Conservation (phyloP, 2,329 filamentous ascomycete species). For the Hirsutella thompsonii region DNA sequence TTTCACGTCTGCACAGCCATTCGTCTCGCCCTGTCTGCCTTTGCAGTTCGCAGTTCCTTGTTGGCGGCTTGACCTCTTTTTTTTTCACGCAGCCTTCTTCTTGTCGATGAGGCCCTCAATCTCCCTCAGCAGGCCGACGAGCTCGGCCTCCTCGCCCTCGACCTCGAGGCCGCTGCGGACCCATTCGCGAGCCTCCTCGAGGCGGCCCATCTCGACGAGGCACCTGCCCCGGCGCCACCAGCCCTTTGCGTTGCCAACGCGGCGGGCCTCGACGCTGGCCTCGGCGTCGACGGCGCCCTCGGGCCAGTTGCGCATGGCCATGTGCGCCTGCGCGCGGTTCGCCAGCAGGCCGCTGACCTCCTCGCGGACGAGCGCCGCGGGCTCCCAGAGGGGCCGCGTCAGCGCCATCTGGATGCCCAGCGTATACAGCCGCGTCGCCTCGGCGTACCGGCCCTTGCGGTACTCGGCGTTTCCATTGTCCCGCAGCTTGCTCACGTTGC, state of each 20-base stretch:
- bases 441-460: conserved; percentile 61
- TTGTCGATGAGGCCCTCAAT: conserved; percentile 35
- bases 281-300: conserved; percentile 83
- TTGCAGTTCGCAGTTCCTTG: no score
- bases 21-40: no score
- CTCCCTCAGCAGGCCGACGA: conserved; percentile 51
- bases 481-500: conserved; percentile 79
- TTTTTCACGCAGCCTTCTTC: conserved; percentile 16
- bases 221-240: conserved; percentile 87
- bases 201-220: conserved; percentile 77
- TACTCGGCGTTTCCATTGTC: conserved; percentile 76
- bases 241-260: conserved; percentile 78
- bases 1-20: no score
- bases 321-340: conserved; percentile 83
- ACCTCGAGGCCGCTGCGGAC: conserved; percentile 67
- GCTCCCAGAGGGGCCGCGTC: conserved; percentile 76
- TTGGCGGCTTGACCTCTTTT: not conserved
- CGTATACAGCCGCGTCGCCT: conserved; percentile 70
- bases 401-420: conserved; percentile 87
- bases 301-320: conserved; percentile 70
- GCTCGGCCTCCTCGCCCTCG: conserved; percentile 57
- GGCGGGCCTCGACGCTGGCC: conserved; percentile 76
- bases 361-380: conserved; percentile 67
- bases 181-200: conserved; percentile 73
- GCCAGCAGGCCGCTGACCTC: conserved; percentile 70